These are phyloP conservation scores for Herpotrichia juniperi DNA, from an alignment of 2,329 filamentous ascomycete genomes.

Conservation along the genomic window DNA sequence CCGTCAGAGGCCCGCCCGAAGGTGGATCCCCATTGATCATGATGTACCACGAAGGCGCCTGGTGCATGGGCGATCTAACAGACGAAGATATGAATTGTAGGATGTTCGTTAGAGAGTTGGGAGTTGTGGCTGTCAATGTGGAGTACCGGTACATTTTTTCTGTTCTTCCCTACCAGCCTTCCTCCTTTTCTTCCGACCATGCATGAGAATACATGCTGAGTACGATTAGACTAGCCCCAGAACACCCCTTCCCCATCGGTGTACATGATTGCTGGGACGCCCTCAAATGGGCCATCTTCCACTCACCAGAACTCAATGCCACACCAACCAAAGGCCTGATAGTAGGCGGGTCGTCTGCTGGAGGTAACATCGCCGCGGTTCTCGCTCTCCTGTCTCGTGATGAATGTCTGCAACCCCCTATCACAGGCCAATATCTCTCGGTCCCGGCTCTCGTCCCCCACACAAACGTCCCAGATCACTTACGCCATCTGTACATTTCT, in stretches of 20 bases:
- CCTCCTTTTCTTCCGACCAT: neutral
- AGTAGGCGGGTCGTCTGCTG: constrained; percentile 58
- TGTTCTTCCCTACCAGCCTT: neutral
- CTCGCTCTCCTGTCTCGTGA: constrained; percentile 53
- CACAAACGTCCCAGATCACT: constrained; percentile 48
- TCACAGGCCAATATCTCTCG: constrained; percentile 56
- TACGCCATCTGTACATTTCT: constrained; percentile 49
- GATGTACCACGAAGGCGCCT: constrained; percentile 54
- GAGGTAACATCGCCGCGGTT: constrained; percentile 59
- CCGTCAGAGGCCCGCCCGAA: constrained; percentile 22
- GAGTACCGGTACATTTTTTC: constrained; percentile 51
- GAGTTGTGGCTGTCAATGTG: constrained; percentile 54
- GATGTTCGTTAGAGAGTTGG: constrained; percentile 43
- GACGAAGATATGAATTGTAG: constrained; percentile 52
- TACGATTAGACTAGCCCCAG: constrained; percentile 53
- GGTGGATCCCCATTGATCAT: constrained; percentile 34
- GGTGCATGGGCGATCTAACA: constrained; percentile 50
- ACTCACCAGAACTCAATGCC: constrained; percentile 40
- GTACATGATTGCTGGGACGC: constrained; percentile 58
- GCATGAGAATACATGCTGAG: neutral
- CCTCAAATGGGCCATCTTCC: constrained; percentile 48
- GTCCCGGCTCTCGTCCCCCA: constrained; percentile 53
- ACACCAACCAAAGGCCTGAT: constrained; percentile 55
- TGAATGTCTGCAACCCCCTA: constrained; percentile 45
- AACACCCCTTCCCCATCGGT: constrained; percentile 56